Evolutionary conservation across 1,284 basidiomycete species (phyloP), one percentile per base, ranked within the genome.

Genomic region (Pseudozyma pruni): DNA sequence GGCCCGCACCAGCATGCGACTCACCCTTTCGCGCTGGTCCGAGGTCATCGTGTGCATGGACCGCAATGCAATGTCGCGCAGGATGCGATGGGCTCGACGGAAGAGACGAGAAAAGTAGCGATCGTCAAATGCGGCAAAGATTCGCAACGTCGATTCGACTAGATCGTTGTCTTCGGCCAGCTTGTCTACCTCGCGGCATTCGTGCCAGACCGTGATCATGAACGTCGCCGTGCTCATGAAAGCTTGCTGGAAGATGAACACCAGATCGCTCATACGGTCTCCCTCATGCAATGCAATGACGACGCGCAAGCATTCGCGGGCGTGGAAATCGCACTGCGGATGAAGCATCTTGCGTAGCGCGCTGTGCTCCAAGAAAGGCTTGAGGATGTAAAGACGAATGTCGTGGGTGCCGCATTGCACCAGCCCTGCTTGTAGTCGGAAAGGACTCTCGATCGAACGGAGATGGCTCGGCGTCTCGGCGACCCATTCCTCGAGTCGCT

Each of bases 161-260:
- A 79, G 53, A 31, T 72, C 60, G 27, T 69, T 68, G 46, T 79
- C 76, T 32, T 66, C 59, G 31, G 69, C 59, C 35, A 72, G 51
- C 40, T 52, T 49, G 11, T 66, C 70, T 10, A 41, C 44, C 17
- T 68, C 57, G 48, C 54, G 64, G n/a, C 61, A 62, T 23, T 64
- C 63, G 53, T 79, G 75, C 76, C 76, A 79, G 3, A 79, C 71
- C 7, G 76, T 79, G 52, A 79, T 73, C 66, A 79, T 72, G 59
- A 79, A 79, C 1, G 76, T 79, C 6, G 74, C 68, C 16, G 75
- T 69, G 44, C 61, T 67, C 70, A 77, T 71, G 42, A 76, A 77
- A 5, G 69, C 74, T 39, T 78, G 76, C 38, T 73, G 69, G 32
- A 78, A 73, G 54, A 78, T 59, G 40, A 77, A 76, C 16, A 73